A percentile compares a stretch with the other conserved stretches of the same genome.
Conservation (phyloP, 495 filamentous ascomycete genomes). For the Penicillium herquei region DNA sequence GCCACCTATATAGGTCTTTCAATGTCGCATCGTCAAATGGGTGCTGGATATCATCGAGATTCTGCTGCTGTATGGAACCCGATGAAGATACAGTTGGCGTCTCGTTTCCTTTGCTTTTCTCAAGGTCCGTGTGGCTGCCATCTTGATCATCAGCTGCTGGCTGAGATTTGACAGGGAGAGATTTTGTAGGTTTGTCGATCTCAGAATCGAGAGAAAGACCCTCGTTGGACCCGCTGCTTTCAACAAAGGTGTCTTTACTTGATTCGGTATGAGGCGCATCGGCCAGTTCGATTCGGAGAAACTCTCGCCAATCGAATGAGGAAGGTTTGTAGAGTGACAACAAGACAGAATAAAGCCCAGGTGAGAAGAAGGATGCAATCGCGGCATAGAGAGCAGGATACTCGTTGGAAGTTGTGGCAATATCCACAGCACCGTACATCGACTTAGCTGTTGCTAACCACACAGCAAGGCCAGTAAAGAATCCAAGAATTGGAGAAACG, state of each 20-base stretch:
- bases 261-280: constrained; percentile 22
- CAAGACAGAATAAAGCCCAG: constrained; percentile 38
- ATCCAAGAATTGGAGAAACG: constrained; percentile 33
- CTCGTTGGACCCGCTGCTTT: neutral
- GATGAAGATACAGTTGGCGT: neutral
- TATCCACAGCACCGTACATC: constrained; percentile 32
- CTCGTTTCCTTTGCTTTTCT: constrained; percentile 1
- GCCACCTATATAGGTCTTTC: constrained; percentile 32
- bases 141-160: too few species aligned
- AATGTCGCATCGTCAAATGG: constrained; percentile 35
- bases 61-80: neutral
- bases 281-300: constrained; percentile 41
- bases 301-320: constrained; percentile 49
- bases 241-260: constrained; percentile 14
- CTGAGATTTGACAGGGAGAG: too few species aligned
- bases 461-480: constrained; percentile 34
- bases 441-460: constrained; percentile 35
- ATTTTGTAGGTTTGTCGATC: too few species aligned
- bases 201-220: neutral
- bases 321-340: constrained; percentile 44
- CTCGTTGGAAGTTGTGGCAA: constrained; percentile 31
- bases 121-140: too few species aligned
- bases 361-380: constrained; percentile 35
- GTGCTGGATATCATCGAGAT: constrained; percentile 31
- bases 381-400: constrained; percentile 35